Evolutionary conservation across 202 grass and related monocot species (phyloP).

Genomic region (Sporobolus alterniflorus): DNA sequence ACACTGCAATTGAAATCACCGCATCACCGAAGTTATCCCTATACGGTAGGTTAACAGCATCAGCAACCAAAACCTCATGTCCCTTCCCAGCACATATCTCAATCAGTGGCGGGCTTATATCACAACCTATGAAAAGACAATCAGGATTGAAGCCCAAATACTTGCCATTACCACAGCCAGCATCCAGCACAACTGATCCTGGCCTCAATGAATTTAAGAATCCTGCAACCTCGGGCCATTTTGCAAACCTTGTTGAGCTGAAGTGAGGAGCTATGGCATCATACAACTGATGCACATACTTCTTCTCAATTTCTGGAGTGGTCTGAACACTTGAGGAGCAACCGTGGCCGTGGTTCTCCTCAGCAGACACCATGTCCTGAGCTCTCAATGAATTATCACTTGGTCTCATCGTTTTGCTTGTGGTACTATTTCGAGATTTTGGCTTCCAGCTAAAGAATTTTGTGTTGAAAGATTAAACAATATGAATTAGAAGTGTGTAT

Average conservation of each 20-base stretch:
- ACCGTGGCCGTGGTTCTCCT: background rate
- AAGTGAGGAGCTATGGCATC: constrained; percentile 97
- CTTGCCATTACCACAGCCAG: constrained; percentile 94
- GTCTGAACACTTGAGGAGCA: constrained; percentile 53
- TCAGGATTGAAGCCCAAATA: constrained; percentile 83
- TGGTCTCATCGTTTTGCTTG: constrained; percentile 17
- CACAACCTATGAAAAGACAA: constrained; percentile 87
- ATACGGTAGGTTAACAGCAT: constrained; percentile 89
- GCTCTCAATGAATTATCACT: background rate
- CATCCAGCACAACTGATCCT: constrained; percentile 84
- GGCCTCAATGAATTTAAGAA: constrained; percentile 77
- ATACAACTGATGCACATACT: constrained; percentile 85
- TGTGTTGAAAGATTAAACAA: background rate
- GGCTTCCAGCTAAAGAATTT: constrained; percentile 11
- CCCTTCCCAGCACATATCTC: constrained; percentile 81
- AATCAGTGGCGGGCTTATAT: constrained; percentile 76
- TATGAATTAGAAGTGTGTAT: background rate
- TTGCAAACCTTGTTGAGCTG: constrained; percentile 86
- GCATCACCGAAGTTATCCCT: constrained; percentile 87
- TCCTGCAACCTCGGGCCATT: constrained; percentile 92
- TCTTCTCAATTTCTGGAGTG: constrained; percentile 94
- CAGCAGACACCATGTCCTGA: background rate
- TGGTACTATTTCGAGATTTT: background rate
- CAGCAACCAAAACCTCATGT: constrained; percentile 89
- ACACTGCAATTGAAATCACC: constrained; percentile 86